Evolutionary conservation across 2,329 filamentous ascomycete genomes (phyloP), one percentile per base, ranked within the genome.

Genomic region (Colletotrichum costaricense): DNA sequence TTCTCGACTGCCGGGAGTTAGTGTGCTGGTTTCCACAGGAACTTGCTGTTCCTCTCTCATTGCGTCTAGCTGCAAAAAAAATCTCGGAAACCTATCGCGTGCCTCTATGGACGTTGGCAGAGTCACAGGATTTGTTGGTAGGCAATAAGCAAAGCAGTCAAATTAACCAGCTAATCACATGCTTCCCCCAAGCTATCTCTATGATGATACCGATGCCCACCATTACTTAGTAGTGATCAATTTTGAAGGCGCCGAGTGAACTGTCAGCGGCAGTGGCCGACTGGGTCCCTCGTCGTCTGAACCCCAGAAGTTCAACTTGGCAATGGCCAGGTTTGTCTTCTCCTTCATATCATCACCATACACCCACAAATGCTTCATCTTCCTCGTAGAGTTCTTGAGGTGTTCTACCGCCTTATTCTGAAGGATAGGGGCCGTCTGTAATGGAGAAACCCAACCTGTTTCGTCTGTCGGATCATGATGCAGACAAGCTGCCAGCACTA

Each of bases 301-400:
- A 14, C 64, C 64, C 26, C 26, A 49, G 11, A 55, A 42, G 19
- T 70, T 70, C 54, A 70, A 62, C 14, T 67, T 70, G 1, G 62
- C 55, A 22, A 70, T 70, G 4, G 67, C 63, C 67, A 59, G 54
- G 19, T 54, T 70, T 3, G 63, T 70, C 2, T 54, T 57, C 6
- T 67, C 55, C 19, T 58, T 30, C 67, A 70, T 70, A 38, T 38
- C 57, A n/a, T 70, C 67, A 0, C 67, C 67, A 26, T 49, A 66
- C 2, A 70, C n/a, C 67, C 67, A 70, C 0, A 70, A 5, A 1
- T 42, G 62, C 14, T 22, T 24, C 22, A 67, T 24, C 42, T 46
- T 38, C 4, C 19, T 59, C 6, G 35, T 14, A 8, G 16, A 22
- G 16, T 59, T 35, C 4, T 19, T 33, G 4, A 70, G 22, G 24